A percentile compares a stretch with the other conserved stretches of the same genome.
Evolutionary conservation across 2,329 filamentous ascomycete genomes (phyloP).

Genomic region (Colletotrichum brevisporum): DNA sequence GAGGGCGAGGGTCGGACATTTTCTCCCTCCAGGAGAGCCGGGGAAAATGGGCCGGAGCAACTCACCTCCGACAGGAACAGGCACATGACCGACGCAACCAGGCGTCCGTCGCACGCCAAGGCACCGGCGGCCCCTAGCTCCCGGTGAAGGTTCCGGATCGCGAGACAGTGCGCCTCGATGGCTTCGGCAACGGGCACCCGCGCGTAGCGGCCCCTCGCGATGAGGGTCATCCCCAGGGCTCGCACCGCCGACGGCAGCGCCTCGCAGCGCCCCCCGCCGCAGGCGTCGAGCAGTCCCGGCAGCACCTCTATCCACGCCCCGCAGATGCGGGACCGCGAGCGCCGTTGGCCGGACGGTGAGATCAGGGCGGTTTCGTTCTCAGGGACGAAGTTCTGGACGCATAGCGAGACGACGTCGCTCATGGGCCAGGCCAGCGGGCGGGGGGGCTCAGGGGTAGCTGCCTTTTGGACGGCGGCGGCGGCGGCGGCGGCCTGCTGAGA

Average conservation of each 20-base stretch:
- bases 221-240: conserved; percentile 50
- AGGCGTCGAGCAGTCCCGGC: conserved; percentile 46
- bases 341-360: neutral
- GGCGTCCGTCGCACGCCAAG: conserved; percentile 41
- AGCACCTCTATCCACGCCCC: conserved; percentile 57
- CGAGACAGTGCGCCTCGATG: conserved; percentile 47
- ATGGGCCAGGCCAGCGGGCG: conserved; percentile 43
- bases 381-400: conserved; percentile 44
- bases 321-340: conserved; percentile 53
- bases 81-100: conserved; percentile 54
- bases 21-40: no score
- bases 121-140: conserved; percentile 37
- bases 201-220: conserved; percentile 42
- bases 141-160: conserved; percentile 47
- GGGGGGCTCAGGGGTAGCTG: neutral
- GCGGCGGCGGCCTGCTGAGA: neutral
- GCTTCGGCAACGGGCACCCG: conserved; percentile 45
- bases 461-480: neutral
- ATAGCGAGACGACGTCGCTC: conserved; percentile 44
- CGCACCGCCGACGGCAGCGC: conserved; percentile 49
- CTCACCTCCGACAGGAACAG: conserved; percentile 48
- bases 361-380: conserved; percentile 17
- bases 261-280: conserved; percentile 32
- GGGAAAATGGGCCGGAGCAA: neutral
- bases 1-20: no score